Percentiles rank a stretch among this genome's conserved stretches.
Evolutionary conservation across 768 basidiomycete species (phyloP).

Genomic region (Rubroboletus pulcherrimus): DNA sequence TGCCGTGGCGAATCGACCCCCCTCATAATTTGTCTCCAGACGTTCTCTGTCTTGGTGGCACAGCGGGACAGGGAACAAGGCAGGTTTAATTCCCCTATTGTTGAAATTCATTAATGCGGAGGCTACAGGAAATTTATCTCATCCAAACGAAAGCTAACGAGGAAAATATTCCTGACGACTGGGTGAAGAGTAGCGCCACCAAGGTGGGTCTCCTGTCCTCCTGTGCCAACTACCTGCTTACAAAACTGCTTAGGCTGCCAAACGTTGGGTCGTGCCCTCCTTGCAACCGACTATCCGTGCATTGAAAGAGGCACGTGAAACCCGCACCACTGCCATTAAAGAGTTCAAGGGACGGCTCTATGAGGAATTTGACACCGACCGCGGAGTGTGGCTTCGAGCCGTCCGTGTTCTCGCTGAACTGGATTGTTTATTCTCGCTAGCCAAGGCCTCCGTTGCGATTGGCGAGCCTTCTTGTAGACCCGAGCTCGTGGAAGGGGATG

Average conservation of each 20-base stretch:
- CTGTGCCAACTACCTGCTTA: not conserved
- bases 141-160: slow-evolving; percentile 63
- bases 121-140: slow-evolving; percentile 81
- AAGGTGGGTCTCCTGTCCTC: slow-evolving; percentile 49
- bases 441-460: slow-evolving; percentile 83
- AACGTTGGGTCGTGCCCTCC: slow-evolving; percentile 75
- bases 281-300: slow-evolving; percentile 68
- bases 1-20: slow-evolving; percentile 4
- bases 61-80: slow-evolving; percentile 81
- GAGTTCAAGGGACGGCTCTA: slow-evolving; percentile 78
- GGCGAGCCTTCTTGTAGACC: slow-evolving; percentile 95
- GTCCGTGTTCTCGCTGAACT: slow-evolving; percentile 87
- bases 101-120: slow-evolving; percentile 1
- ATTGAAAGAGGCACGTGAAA: slow-evolving; percentile 93
- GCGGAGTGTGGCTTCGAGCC: slow-evolving; percentile 76
- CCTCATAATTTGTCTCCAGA: slow-evolving; percentile 35
- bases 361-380: slow-evolving; percentile 78
- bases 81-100: slow-evolving; percentile 17
- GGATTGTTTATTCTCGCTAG: slow-evolving; percentile 92
- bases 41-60: slow-evolving; percentile 62
- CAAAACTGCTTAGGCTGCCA: slow-evolving; percentile 47
- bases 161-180: slow-evolving; percentile 72
- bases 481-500: slow-evolving; percentile 74
- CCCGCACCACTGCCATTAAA: slow-evolving; percentile 72
- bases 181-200: slow-evolving; percentile 76